A percentile compares a stretch with the other conserved stretches of the same genome.
Evolutionary conservation across 176 grass and related monocot genomes (phyloP).

Genomic region (Triticum monococcum): DNA sequence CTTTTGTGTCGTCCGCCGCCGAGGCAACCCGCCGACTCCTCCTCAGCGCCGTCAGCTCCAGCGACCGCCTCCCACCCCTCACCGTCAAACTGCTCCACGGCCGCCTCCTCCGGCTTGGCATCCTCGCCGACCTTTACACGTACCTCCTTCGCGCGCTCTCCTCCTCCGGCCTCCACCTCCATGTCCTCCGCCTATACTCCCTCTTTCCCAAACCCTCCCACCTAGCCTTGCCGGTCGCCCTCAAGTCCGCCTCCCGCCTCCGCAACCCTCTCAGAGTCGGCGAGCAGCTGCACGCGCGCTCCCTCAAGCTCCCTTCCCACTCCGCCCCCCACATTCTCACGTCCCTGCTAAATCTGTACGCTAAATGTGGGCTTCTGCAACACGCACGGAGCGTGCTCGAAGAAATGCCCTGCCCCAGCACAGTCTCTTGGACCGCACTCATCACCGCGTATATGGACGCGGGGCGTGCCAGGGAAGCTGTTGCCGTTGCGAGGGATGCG

Average conservation of each 20-base stretch:
- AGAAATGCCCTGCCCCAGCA: slow-evolving; percentile 41
- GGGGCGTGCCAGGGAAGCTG: not conserved
- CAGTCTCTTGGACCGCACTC: slow-evolving; percentile 58
- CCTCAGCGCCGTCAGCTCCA: not conserved
- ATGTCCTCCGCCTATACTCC: slow-evolving; percentile 37
- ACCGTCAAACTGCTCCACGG: slow-evolving; percentile 43
- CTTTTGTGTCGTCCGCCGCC: not conserved
- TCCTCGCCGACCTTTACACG: slow-evolving; percentile 10
- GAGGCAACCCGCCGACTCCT: slow-evolving; percentile 17
- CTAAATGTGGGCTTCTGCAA: slow-evolving; percentile 29
- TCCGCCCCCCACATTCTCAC: slow-evolving; percentile 44
- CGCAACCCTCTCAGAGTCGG: slow-evolving; percentile 19
- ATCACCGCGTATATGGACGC: slow-evolving; percentile 47
- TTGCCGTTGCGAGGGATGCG: slow-evolving; percentile 3
- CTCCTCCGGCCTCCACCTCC: slow-evolving; percentile 29
- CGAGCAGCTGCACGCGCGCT: slow-evolving; percentile 40
- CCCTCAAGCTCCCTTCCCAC: slow-evolving; percentile 47
- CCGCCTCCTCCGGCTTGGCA: slow-evolving; percentile 51
- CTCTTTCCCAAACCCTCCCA: slow-evolving; percentile 30
- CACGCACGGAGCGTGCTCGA: slow-evolving; percentile 48
- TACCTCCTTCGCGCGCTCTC: slow-evolving; percentile 48
- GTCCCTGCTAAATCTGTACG: slow-evolving; percentile 46
- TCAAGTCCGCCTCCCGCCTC: slow-evolving; percentile 61
- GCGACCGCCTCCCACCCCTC: slow-evolving; percentile 7
- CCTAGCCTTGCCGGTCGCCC: slow-evolving; percentile 48